These are phyloP conservation scores for Pichia insulana DNA, from an alignment of 805 yeast species.

Conservation along the genomic window DNA sequence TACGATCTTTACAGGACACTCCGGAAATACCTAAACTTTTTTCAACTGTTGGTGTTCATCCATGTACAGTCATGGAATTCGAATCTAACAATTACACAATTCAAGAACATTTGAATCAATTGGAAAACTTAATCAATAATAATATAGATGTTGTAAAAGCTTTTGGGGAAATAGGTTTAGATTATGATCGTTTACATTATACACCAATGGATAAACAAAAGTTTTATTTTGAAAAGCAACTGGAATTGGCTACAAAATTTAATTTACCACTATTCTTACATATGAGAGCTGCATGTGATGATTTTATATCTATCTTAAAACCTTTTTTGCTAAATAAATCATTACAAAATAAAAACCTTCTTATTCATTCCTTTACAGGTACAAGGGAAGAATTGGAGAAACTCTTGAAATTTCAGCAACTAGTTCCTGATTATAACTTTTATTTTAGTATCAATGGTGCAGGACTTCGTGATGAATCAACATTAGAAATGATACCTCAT, in stretches of 20 bases:
- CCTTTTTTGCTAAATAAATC: conserved; percentile 46
- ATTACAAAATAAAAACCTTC: conserved; percentile 45
- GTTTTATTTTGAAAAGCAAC: conserved; percentile 61
- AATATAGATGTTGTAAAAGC: conserved; percentile 55
- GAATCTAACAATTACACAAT: conserved; percentile 20
- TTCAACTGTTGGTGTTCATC: conserved; percentile 92
- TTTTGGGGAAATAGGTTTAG: conserved; percentile 93
- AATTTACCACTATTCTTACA: conserved; percentile 79
- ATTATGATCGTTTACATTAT: conserved; percentile 80
- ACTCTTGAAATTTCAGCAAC: conserved; percentile 31
- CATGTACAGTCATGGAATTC: conserved; percentile 70
- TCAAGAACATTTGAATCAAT: conserved; percentile 35
- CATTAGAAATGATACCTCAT: conserved; percentile 50
- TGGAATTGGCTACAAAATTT: conserved; percentile 52
- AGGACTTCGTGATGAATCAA: conserved; percentile 72
- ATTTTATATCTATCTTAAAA: conserved; percentile 54
- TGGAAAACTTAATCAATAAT: conserved; percentile 40
- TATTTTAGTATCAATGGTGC: conserved; percentile 89
- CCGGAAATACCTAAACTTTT: conserved; percentile 29
- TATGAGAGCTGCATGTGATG: conserved; percentile 79
- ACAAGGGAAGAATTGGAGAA: conserved; percentile 50
- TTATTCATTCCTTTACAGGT: conserved; percentile 95
- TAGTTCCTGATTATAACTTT: conserved; percentile 35
- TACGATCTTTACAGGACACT: conserved; percentile 20
- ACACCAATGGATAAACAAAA: conserved; percentile 62